Conservation (phyloP, 2,329 filamentous ascomycete species). For the Pseudogymnoascus sp. region DNA sequence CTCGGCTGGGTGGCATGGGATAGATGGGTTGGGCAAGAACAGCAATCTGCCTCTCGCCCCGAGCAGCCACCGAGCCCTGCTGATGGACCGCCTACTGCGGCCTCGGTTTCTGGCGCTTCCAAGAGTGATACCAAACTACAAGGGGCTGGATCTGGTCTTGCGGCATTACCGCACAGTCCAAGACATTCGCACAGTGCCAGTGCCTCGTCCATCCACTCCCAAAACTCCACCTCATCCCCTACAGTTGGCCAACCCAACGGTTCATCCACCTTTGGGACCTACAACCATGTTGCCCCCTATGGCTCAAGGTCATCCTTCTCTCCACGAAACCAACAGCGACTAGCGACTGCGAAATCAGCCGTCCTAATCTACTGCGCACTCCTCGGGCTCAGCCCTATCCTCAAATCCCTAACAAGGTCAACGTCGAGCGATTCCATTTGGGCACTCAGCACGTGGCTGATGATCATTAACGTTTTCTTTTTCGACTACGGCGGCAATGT, state of each 20-base stretch:
- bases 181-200: conserved; percentile 47
- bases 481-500: conserved; percentile 81
- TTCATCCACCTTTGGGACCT: conserved; percentile 20
- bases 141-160: conserved; percentile 38
- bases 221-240: conserved; percentile 17
- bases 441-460: conserved; percentile 89
- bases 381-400: conserved; percentile 84
- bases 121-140: conserved; percentile 19
- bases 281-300: conserved; percentile 33
- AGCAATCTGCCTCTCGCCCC: conserved; percentile 30
- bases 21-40: conserved; percentile 72
- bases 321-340: conserved; percentile 47
- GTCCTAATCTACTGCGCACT: conserved; percentile 88
- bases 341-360: conserved; percentile 86
- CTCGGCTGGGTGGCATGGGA: conserved; percentile 90
- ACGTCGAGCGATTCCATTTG: conserved; percentile 94
- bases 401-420: conserved; percentile 91
- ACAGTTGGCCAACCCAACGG: conserved; percentile 23
- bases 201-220: conserved; percentile 47
- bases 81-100: neutral
- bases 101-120: neutral
- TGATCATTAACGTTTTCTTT: conserved; percentile 94
- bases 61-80: conserved; percentile 8
- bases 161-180: conserved; percentile 26
- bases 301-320: conserved; percentile 32